Evolutionary conservation across 257 asterid species (phyloP), one percentile per base, ranked within the genome.

Genomic region (Echium plantagineum): DNA sequence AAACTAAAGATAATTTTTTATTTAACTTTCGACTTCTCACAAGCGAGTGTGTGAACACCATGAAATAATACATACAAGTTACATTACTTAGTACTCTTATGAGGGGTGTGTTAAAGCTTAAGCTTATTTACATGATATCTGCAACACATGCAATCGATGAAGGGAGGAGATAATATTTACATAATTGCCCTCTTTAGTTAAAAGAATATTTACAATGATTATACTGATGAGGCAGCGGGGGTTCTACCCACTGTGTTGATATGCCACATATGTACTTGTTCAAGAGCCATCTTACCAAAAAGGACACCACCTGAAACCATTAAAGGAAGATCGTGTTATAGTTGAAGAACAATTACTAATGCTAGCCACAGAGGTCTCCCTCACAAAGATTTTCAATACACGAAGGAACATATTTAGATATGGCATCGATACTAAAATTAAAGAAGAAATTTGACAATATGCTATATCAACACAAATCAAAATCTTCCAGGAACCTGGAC

Each of bases 251-350:
- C 58, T 10, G 22, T 22, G 60, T 15, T 31, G 26, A n/a, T 64
- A 18, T 63, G 66, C 70, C 60, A n/a, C 19, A 65, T 74, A 32
- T 38, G 66, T 71, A 76, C 19, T 55, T 16, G 9, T 8, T 30
- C 21, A n/a, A 52, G 21, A 42, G 57, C 15, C 63, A 15, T 7
- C 60, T 77, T 65, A 93, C 98, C 98, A 93, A 85, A 93, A 93
- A 8, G 98, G 98, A 80, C 98, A 93, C 98, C 98, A 93, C 87
- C 98, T 89, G 95, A 61, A 72, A 81, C 49, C 49, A 42, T 28
- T 10, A 64, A 69, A 49, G 13, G 53, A 20, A 48, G 7, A 28
- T 30, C 32, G 58, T 17, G 52, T 52, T 30, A 6, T 9, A 21
- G 58, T 74, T 60, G 61, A 65, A 56, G 52, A 59, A 30, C 7